Evolutionary conservation across 2,329 filamentous ascomycete genomes (phyloP), one percentile per base, ranked within the genome.

Genomic region (Phialocephala subalpina): DNA sequence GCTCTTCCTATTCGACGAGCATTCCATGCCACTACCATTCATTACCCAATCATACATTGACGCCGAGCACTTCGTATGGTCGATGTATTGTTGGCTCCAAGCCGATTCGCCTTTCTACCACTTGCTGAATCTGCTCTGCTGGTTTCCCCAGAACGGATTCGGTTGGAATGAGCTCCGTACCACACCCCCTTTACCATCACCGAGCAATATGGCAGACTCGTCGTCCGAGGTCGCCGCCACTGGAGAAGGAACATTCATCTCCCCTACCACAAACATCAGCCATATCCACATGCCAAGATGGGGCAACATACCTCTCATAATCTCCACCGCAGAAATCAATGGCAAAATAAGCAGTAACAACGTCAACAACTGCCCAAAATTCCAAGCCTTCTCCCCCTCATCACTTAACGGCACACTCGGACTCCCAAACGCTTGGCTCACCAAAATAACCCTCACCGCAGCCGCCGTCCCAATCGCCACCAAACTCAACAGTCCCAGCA

Each of bases 291-390:
- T 29, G 11, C 20, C 36, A 25, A 2, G 6, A 9, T 33, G n/a
- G 12, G 25, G n/a, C 16, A 80, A 77, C 73, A 83, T 81, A 68
- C 86, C 85, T 68, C 86, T 76, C 56, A 84, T 77, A 60, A 90
- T 87, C 74, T 90, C 88, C 33, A 90, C 74, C 1, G 83, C 82
- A 2, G 84, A 87, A 2, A 91, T 81, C 18, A 90, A 72, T 0
- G 88, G 87, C 71, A 90, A 77, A n/a, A 86, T 74, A 29, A 90
- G 78, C 72, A 90, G 78, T 69, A 90, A 77, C 69, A 90, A 77
- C 1, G 86, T 85, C 33, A 91, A 78, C 63, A 90, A 76, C 76
- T 89, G 87, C 0, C 88, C 88, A 71, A 90, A 91, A 69, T 83
- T 86, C 87, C 87, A 90, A 12, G 79, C 78, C 66, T 80, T 84